Evolutionary conservation across 805 yeast species (phyloP), one percentile per base, ranked within the genome.

Genomic region (Millerozyma miso): DNA sequence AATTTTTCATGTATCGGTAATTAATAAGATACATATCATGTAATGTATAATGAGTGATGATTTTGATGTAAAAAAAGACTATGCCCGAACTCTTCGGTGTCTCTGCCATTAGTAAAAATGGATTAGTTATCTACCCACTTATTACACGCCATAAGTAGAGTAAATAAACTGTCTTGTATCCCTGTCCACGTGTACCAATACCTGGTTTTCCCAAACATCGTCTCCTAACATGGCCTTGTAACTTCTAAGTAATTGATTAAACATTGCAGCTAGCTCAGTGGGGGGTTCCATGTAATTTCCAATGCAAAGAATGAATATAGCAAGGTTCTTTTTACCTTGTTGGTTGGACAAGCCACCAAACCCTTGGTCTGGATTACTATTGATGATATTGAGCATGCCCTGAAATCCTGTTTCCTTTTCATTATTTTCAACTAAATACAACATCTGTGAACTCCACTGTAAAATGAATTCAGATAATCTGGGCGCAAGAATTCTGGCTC

Each of bases 391-490:
- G 57, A 89, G 74, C 80, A 93, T 85, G 2, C 99, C 99, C 52
- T 74, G 74, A 58, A 85, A 88, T 1, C 95, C 84, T 8, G 89
- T 76, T 48, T 87, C 95, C 64, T 93, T 93, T 61, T 93, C 99
- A 41, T 82, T 85, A 44, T 89, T 82, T 50, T 87, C 93, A 35
- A 80, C 83, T 42, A 88, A 69, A 48, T 77, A 76, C 52, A 75
- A 61, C 72, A 88, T 81, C 35, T 76, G 78, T 19, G 77, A 66
- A 50, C 89, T 79, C 97, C 97, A 91, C 29, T 73, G 71, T 36
- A 70, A 59, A 20, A 83, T 70, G 52, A 83, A 76, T 47, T 77
- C 77, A 0, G 76, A 70, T 49, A 88, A 52, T 48, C 79, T 80
- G 1, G 80, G 76, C 1, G 85, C 76, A 10, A 69, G 35, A 36